Conservation (phyloP, 495 filamentous ascomycete species). For the Barbatosphaeria neglecta region DNA sequence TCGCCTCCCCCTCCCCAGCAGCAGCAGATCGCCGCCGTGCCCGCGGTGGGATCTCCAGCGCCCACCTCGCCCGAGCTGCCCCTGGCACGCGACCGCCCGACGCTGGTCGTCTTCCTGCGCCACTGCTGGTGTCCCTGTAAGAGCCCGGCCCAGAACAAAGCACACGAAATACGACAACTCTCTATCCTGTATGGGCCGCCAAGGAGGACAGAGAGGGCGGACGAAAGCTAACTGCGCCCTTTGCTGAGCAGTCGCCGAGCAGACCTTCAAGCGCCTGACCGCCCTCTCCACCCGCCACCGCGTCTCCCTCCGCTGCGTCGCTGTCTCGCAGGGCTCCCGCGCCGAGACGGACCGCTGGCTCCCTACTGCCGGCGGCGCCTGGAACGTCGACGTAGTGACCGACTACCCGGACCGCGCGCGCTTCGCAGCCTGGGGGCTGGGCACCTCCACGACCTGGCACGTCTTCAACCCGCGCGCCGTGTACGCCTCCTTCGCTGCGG, state of each 20-base stretch:
- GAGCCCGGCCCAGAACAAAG: too few relatives aligned
- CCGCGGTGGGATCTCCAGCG: conserved; percentile 33
- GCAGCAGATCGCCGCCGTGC: conserved; percentile 21
- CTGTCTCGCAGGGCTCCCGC: conserved; percentile 43
- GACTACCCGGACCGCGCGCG: conserved; percentile 35
- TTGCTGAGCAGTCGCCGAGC: conserved; percentile 47
- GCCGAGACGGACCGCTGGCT: conserved; percentile 44
- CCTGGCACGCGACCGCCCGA: conserved; percentile 35
- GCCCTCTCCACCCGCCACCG: conserved; percentile 30
- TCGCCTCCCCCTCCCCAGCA: conserved; percentile 7
- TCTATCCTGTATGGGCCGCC: conserved; percentile 2
- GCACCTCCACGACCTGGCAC: conserved; percentile 39
- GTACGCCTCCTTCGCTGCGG: conserved; percentile 35
- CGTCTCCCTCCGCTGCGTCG: conserved; percentile 37
- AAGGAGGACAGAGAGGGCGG: too few relatives aligned
- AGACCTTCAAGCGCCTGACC: conserved; percentile 39
- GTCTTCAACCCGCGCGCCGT: conserved; percentile 31
- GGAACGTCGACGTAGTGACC: conserved; percentile 39
- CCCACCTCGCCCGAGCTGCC: conserved; percentile 30
- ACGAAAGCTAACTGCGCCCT: background rate
- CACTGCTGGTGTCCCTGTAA: conserved; percentile 53
- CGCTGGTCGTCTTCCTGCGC: conserved; percentile 44
- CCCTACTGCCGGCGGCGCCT: conserved; percentile 36
- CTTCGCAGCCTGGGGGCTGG: conserved; percentile 45
- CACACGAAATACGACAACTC: too few relatives aligned